Conservation (phyloP, 192 early-diverging fungal genomes). For the Coemansia sp. region DNA sequence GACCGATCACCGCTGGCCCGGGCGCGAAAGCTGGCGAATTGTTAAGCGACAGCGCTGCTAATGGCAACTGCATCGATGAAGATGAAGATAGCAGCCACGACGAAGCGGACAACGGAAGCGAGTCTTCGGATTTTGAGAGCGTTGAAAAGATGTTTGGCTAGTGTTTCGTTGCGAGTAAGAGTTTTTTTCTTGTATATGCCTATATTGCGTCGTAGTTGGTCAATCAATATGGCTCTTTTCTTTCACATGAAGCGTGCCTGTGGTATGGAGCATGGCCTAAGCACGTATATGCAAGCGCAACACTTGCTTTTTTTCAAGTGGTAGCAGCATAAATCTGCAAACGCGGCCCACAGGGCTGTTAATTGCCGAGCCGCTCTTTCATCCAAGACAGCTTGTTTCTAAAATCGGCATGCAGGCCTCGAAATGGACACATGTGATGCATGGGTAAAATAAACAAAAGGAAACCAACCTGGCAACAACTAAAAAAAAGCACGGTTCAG, state of each 20-base stretch:
- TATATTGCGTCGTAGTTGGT: not conserved
- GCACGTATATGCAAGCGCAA: not conserved
- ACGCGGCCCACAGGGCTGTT: not conserved
- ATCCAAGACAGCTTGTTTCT: not conserved
- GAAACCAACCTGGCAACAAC: not conserved
- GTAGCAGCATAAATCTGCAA: too few relatives aligned
- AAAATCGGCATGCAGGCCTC: not conserved
- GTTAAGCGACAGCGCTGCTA: not conserved
- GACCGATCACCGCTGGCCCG: not conserved
- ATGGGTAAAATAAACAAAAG: not conserved
- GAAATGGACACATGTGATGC: not conserved
- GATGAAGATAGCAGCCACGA: constrained; percentile 5
- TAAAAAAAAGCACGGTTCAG: not conserved
- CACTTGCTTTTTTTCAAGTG: too few relatives aligned
- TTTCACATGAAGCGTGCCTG: not conserved
- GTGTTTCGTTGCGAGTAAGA: not conserved
- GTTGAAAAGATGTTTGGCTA: constrained; percentile 34
- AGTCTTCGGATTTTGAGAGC: constrained; percentile 43
- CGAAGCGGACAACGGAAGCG: not conserved
- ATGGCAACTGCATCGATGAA: constrained; percentile 8
- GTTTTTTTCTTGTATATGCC: not conserved
- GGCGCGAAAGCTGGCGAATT: not conserved
- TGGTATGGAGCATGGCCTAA: not conserved
- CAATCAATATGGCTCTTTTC: not conserved
- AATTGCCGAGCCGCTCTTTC: not conserved